Conservation (phyloP, 1,284 basidiomycete genomes). For the Cryptococcus sp. region DNA sequence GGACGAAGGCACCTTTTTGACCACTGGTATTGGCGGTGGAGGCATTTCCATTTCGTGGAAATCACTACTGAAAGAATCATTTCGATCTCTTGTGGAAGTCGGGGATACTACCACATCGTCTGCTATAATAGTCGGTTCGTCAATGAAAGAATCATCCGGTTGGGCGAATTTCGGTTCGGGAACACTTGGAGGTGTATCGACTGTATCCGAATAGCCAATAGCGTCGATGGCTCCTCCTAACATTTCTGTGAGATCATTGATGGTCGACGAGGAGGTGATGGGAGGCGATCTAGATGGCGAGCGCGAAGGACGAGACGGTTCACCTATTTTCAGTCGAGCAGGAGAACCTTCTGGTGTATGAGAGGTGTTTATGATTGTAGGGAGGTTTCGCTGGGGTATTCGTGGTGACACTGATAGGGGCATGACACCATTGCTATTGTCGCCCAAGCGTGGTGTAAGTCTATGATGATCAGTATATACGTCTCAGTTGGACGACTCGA, state of each 20-base stretch:
- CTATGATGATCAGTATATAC: no score
- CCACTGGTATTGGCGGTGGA: constrained; percentile 1
- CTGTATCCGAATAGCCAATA: constrained; percentile 37
- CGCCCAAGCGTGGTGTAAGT: no score
- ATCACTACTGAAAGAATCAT: no score
- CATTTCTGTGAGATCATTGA: constrained; percentile 43
- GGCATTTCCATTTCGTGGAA: neutral
- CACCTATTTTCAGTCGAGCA: constrained; percentile 54
- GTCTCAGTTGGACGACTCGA: neutral
- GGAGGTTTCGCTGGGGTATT: constrained; percentile 27
- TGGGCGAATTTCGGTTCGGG: constrained; percentile 17
- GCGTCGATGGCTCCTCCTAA: constrained; percentile 46
- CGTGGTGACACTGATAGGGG: neutral
- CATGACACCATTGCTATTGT: no score
- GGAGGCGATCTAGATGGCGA: constrained; percentile 48
- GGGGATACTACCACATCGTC: no score
- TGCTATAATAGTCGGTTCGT: no score
- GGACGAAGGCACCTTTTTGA: neutral
- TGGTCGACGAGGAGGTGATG: constrained; percentile 19
- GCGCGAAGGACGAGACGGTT: constrained; percentile 32
- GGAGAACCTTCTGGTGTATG: constrained; percentile 47
- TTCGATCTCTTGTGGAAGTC: no score
- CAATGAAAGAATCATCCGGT: constrained; percentile 29
- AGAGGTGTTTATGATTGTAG: constrained; percentile 48
- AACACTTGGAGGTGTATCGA: constrained; percentile 31